Evolutionary conservation across 208 protist genomes (phyloP), one percentile per base, ranked within the genome.

Genomic region (Balamuthia mandrillaris): DNA sequence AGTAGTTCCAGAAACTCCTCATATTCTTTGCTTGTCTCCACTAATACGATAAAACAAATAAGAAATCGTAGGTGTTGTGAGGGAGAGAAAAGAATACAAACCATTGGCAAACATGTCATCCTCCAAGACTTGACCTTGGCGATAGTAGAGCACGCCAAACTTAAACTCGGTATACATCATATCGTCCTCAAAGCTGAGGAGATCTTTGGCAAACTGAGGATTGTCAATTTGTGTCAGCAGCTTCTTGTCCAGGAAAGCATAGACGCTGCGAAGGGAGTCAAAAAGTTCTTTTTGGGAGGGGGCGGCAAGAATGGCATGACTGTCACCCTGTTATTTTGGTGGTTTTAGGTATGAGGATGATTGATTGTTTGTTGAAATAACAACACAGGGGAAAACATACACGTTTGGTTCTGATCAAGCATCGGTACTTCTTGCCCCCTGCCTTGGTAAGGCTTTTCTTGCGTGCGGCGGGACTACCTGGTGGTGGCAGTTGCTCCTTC

Each of bases 61-160:
- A 29, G 10, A 29, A 6, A 29, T 35, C 56, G 18, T 21, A 18
- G 47, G 47, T 24, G 47, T 24, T 54, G n/a, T n/a, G n/a, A n/a
- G n/a, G n/a, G n/a, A n/a, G n/a, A n/a, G n/a, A n/a, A n/a, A n/a
- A n/a, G n/a, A n/a, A n/a, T n/a, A n/a, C n/a, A n/a, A n/a, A n/a
- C n/a, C 70, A 81, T 88, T 91, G 5, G 51, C 86, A 56, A 91
- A 87, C 84, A 88, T 88, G 12, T 86, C 74, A 31, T 88, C 85
- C 12, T 89, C 85, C 27, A 82, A 61, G 0, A 9, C 12, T 68
- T 91, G 88, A 27, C 74, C 74, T 7, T 79, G 44, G 9, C 33
- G 52, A 81, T 85, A 87, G 75, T 88, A 91, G 7, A 91, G 47
- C 45, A 91, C 51, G 47, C 88, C 88, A 77, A 91, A 88, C 52